Conservation (phyloP, 192 early-diverging fungal species). For the Backusella parvicylindrica region DNA sequence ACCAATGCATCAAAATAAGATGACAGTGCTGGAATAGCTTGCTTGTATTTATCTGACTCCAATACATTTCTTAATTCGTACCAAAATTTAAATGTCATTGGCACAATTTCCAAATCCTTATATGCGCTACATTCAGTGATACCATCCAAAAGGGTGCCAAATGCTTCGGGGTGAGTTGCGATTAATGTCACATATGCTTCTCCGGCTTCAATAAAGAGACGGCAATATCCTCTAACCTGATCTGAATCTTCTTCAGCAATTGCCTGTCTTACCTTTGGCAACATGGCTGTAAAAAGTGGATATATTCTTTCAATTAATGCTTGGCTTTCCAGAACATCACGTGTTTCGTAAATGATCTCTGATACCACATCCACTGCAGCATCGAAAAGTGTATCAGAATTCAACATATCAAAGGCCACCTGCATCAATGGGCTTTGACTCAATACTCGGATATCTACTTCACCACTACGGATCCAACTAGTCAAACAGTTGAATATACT, state of each 20-base stretch:
- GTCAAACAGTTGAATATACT: conserved; percentile 69
- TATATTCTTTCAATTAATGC: conserved; percentile 62
- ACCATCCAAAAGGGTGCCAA: conserved; percentile 72
- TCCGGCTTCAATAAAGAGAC: conserved; percentile 88
- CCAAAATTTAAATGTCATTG: conserved; percentile 94
- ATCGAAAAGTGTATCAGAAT: conserved; percentile 75
- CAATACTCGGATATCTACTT: conserved; percentile 64
- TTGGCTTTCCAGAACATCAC: conserved; percentile 48
- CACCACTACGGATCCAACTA: conserved; percentile 82
- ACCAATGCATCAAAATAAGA: conserved; percentile 67
- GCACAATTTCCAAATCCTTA: conserved; percentile 80
- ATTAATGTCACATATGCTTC: conserved; percentile 82
- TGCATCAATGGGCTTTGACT: conserved; percentile 61
- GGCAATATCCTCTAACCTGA: conserved; percentile 74
- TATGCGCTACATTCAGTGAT: conserved; percentile 79
- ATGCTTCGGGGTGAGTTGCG: conserved; percentile 61
- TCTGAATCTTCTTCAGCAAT: conserved; percentile 76
- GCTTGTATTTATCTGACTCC: conserved; percentile 42
- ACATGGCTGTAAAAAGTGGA: conserved; percentile 51
- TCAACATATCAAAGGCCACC: conserved; percentile 71
- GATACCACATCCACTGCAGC: conserved; percentile 80
- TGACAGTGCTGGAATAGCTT: conserved; percentile 52
- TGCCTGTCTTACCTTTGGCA: conserved; percentile 36
- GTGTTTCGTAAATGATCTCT: conserved; percentile 73
- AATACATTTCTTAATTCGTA: conserved; percentile 67